These are phyloP conservation scores for Thermochaetoides dissita DNA, from an alignment of 2,329 filamentous ascomycete species.

Conservation along the genomic window DNA sequence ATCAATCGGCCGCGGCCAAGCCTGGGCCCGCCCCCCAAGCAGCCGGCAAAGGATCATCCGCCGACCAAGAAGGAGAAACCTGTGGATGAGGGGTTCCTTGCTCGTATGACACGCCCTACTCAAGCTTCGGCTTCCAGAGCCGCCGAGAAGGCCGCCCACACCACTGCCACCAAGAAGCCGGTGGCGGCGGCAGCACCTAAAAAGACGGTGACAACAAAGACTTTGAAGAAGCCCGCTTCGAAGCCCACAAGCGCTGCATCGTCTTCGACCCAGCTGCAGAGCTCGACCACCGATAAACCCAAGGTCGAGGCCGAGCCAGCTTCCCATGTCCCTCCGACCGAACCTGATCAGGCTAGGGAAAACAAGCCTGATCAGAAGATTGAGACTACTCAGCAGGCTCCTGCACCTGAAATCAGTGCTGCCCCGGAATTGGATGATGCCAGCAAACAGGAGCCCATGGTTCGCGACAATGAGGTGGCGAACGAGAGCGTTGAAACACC, in stretches of 20 bases:
- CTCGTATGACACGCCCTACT: conserved; percentile 71
- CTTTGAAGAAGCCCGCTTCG: neutral
- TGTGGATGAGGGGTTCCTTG: conserved; percentile 58
- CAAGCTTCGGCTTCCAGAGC: conserved; percentile 54
- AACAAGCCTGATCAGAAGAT: neutral
- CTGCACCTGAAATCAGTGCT: no score
- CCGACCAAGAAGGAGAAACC: conserved; percentile 36
- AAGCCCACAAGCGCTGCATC: conserved; percentile 2
- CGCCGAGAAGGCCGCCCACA: conserved; percentile 40
- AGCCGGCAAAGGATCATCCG: conserved; percentile 33
- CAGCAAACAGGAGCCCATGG: no score
- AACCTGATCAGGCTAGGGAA: neutral
- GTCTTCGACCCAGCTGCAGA: neutral
- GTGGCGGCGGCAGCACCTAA: conserved; percentile 12
- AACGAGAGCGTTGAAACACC: no score
- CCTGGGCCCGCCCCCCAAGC: conserved; percentile 46
- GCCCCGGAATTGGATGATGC: no score
- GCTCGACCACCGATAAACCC: conserved; percentile 1
- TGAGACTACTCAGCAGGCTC: no score
- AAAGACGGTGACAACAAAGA: conserved; percentile 8
- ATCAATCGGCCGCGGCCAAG: conserved; percentile 35
- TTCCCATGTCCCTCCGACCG: neutral
- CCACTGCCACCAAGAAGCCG: conserved; percentile 34
- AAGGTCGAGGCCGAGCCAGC: conserved; percentile 6
- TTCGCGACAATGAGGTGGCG: no score